phyloP scores from a whole-genome alignment of 2,329 filamentous ascomycete species.

The Sporothrix sp. region DNA sequence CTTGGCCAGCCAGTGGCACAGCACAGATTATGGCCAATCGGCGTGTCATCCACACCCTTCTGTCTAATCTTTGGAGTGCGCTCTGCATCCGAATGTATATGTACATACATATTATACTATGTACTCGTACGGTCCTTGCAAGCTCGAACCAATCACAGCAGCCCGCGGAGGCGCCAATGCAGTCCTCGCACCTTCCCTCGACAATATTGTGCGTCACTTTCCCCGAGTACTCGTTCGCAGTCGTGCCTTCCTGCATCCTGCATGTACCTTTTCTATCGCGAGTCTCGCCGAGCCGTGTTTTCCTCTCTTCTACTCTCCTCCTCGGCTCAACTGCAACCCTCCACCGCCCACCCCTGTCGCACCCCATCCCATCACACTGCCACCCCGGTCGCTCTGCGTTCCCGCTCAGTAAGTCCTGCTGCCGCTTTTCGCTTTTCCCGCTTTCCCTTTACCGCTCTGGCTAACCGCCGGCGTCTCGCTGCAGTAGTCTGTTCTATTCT shows the following conservation, averaged over 20 bases:
- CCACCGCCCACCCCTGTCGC: neutral
- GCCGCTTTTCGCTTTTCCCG: neutral
- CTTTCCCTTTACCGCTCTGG: slow-evolving; percentile 3
- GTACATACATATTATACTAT: neutral
- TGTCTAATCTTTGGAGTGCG: neutral
- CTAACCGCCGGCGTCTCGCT: slow-evolving; percentile 1
- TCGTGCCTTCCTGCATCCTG: neutral
- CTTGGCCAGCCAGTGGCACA: slow-evolving; percentile 20
- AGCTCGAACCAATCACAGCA: slow-evolving; percentile 7
- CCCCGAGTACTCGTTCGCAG: neutral
- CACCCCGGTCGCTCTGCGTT: neutral
- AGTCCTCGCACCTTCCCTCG: neutral
- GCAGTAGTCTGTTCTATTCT: slow-evolving; percentile 2
- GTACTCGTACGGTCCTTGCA: neutral
- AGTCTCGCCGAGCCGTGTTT: neutral
- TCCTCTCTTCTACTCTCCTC: neutral
- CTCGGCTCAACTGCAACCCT: neutral
- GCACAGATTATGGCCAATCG: slow-evolving; percentile 25
- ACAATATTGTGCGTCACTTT: neutral
- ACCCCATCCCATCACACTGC: slow-evolving; percentile 7
- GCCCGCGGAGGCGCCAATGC: slow-evolving; percentile 3
- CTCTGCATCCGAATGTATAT: neutral
- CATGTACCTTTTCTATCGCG: neutral
- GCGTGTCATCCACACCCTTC: neutral
- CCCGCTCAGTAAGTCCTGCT: neutral